Percentiles rank a stretch among this genome's conserved stretches.
Evolutionary conservation across 73 alveolate species (phyloP).

Genomic region (Paramecium pentaurelia): DNA sequence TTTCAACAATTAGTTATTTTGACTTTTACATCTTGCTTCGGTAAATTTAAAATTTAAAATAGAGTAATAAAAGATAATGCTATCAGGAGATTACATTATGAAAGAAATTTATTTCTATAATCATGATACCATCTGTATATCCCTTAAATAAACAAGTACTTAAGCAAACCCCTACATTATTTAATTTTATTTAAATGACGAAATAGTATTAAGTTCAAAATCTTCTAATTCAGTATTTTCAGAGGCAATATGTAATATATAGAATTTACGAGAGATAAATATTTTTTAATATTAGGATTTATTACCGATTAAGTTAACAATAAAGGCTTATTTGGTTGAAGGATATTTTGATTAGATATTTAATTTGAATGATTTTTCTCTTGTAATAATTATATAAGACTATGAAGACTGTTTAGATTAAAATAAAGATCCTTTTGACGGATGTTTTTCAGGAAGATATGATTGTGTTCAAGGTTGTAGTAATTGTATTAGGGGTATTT

Average conservation of each 20-base stretch:
- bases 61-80: background rate
- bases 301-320: background rate
- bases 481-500: background rate
- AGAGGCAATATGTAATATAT: background rate
- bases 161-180: no score
- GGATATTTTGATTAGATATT: background rate
- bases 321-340: background rate
- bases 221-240: background rate
- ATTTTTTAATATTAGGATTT: background rate
- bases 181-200: no score
- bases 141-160: background rate
- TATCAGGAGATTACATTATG: background rate
- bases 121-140: background rate
- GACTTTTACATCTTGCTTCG: background rate
- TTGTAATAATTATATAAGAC: background rate
- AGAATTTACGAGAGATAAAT: background rate
- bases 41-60: background rate
- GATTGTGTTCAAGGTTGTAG: background rate
- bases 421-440: background rate
- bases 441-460: background rate
- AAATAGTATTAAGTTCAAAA: background rate
- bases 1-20: background rate
- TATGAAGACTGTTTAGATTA: background rate
- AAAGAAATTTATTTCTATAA: background rate
- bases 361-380: background rate